Evolutionary conservation across 108 stramenopile species (phyloP), one percentile per base, ranked within the genome.

Genomic region (Discostella stelligeroides): DNA sequence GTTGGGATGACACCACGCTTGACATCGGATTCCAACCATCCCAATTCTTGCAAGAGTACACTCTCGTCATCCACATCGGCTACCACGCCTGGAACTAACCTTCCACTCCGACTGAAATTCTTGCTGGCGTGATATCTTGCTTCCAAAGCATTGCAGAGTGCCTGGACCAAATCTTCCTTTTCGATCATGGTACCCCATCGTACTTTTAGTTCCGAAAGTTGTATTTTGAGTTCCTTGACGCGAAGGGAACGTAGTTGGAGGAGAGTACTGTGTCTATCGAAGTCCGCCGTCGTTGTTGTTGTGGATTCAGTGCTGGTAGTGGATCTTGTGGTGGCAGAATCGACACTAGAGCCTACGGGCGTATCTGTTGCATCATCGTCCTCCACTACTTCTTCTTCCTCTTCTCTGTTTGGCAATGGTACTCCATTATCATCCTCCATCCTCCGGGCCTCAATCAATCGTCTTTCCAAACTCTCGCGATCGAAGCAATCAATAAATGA

Each of bases 131-230:
- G 0, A 41, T 55, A 79, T 14, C 64, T 57, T 20, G 73, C 75
- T 56, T 81, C 66, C 79, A 82, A 76, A 29, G 85, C 87, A 17
- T 82, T 48, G 25, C 66, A 73, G 9, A 94, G 60, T 15, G 92
- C 89, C 70, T 84, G 80, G 0, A 93, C 86, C 49, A 90, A 72
- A 20, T 93, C 89, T 48, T 91, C 90, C 73, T 87, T 88, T 64
- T 88, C 88, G 20, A 87, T 66, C 46, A 94, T 73, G 9, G 63
- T 80, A 11, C 77, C 85, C 88, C 90, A 94, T 25, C 86, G 67
- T 10, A 91, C 83, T 41, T 85, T 82, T 25, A 83, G 74, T 56
- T 68, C 51, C n/a, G 88, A 86, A 50, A 88, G 80, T 47, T 84
- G 63, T 49, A 73, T 56, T 56, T 85, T 81, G 18, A 95, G 62